These are phyloP conservation scores for Phlebiopsis flavidoalba DNA, from an alignment of 768 basidiomycete genomes.

Conservation along the genomic window DNA sequence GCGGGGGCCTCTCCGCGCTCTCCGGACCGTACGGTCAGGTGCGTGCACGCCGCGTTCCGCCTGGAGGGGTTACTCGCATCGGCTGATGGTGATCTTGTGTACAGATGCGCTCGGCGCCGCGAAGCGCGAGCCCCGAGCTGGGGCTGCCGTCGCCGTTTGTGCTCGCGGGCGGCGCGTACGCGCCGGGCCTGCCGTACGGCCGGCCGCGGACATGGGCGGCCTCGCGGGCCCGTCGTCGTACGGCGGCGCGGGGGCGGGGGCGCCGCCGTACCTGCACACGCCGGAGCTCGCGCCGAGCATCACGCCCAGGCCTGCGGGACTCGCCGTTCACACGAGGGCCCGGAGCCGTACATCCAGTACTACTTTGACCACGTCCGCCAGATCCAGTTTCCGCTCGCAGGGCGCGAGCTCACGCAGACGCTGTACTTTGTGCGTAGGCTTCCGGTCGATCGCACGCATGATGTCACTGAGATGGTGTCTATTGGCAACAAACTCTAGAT, in stretches of 20 bases:
- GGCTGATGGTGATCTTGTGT: neutral
- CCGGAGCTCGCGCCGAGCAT: slow-evolving; percentile 16
- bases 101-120: slow-evolving; percentile 4
- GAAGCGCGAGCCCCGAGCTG: slow-evolving; percentile 1
- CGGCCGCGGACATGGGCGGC: too few relatives aligned
- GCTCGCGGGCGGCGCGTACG: neutral
- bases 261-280: neutral
- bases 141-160: slow-evolving; percentile 19
- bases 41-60: slow-evolving; percentile 7
- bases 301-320: slow-evolving; percentile 28
- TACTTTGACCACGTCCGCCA: slow-evolving; percentile 72
- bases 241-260: neutral
- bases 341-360: slow-evolving; percentile 51
- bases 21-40: slow-evolving; percentile 13
- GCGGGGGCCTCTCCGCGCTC: slow-evolving; percentile 8
- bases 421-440: slow-evolving; percentile 57
- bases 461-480: slow-evolving; percentile 13
- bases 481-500: slow-evolving; percentile 36
- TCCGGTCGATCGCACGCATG: slow-evolving; percentile 5
- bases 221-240: too few relatives aligned
- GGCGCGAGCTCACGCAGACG: slow-evolving; percentile 55
- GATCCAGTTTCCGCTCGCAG: slow-evolving; percentile 61
- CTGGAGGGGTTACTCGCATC: neutral
- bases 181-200: neutral
- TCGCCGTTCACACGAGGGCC: slow-evolving; percentile 33